Evolutionary conservation across 257 asterid genomes (phyloP).

Genomic region (Linderniella brevidens): DNA sequence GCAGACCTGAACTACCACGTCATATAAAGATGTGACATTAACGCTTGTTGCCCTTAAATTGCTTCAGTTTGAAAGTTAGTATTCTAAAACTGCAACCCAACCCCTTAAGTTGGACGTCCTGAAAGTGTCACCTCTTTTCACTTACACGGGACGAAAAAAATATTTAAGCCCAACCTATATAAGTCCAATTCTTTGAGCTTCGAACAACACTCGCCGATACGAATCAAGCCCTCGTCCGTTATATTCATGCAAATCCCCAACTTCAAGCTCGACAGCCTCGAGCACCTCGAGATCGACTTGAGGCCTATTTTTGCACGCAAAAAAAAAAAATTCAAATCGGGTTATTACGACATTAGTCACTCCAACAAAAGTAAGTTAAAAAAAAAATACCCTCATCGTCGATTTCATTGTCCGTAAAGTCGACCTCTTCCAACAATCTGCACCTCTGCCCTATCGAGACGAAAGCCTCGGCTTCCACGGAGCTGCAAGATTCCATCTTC

Average conservation of each 20-base stretch:
- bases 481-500: conserved; percentile 75
- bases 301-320: conserved; percentile 27
- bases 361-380: conserved; percentile 36
- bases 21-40: too few relatives aligned
- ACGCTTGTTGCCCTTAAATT: too few relatives aligned
- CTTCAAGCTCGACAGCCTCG: conserved; percentile 45
- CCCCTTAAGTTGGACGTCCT: too few relatives aligned
- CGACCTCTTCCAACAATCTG: conserved; percentile 68
- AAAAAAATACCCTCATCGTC: conserved; percentile 78
- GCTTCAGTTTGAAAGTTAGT: too few relatives aligned
- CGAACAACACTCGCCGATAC: conserved; percentile 47
- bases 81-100: too few relatives aligned
- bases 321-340: neutral
- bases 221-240: conserved; percentile 52
- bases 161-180: conserved; percentile 32
- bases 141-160: neutral
- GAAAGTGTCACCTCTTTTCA: too few relatives aligned
- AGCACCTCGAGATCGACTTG: conserved; percentile 52
- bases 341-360: conserved; percentile 18
- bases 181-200: conserved; percentile 73
- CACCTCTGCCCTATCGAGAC: conserved; percentile 41
- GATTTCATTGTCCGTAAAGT: conserved; percentile 68
- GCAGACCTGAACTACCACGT: too few relatives aligned
- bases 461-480: conserved; percentile 14
- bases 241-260: conserved; percentile 63